A percentile compares a stretch with the other conserved stretches of the same genome.
Conservation (phyloP, 2,329 filamentous ascomycete genomes). For the Phialophora chinensis region DNA sequence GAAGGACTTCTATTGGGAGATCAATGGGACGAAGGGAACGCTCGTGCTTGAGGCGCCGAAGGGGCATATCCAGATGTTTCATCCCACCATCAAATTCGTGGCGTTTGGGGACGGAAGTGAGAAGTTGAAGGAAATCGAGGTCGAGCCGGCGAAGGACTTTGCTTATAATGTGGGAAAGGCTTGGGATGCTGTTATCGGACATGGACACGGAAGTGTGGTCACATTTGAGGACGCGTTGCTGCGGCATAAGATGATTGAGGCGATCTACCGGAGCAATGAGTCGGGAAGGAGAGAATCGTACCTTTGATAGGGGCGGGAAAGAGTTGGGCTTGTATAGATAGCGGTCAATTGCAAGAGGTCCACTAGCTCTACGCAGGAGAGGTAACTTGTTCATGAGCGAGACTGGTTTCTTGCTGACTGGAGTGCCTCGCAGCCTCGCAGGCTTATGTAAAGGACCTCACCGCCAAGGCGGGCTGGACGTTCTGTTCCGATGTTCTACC, state of each 20-base stretch:
- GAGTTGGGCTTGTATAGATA: too few species aligned
- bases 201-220: conserved; percentile 27
- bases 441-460: background rate
- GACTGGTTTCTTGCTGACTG: too few species aligned
- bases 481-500: background rate
- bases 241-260: conserved; percentile 35
- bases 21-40: conserved; percentile 34
- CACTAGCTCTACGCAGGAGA: too few species aligned
- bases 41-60: conserved; percentile 28
- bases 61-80: conserved; percentile 35
- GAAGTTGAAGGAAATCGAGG: conserved; percentile 25
- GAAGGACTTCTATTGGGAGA: conserved; percentile 34
- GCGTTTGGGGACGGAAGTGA: conserved; percentile 7
- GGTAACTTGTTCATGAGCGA: too few species aligned
- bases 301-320: background rate
- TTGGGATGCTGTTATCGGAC: conserved; percentile 33
- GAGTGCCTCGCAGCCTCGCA: background rate
- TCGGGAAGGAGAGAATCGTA: conserved; percentile 30
- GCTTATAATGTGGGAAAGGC: conserved; percentile 32
- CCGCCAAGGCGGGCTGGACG: background rate
- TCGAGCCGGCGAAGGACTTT: conserved; percentile 22
- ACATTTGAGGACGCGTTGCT: conserved; percentile 34
- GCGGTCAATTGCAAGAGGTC: too few species aligned
- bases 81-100: conserved; percentile 32
- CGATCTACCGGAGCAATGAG: conserved; percentile 34